These are phyloP conservation scores for Claviceps cyperi DNA, from an alignment of 2,329 filamentous ascomycete genomes.

Conservation along the genomic window DNA sequence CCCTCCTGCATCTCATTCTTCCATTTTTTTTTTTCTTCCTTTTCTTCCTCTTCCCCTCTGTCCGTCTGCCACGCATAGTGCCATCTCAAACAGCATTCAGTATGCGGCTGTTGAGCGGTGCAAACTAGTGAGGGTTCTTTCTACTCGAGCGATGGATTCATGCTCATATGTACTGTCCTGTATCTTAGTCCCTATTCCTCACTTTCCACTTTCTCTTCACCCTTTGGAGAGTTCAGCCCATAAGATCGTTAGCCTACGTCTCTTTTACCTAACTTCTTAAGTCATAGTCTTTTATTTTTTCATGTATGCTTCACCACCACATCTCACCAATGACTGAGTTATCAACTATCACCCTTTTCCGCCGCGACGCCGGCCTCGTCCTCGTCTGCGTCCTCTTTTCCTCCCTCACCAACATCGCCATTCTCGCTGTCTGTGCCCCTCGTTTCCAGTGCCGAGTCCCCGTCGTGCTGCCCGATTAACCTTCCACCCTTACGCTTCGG, in stretches of 20 bases:
- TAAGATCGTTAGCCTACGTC: too few relatives aligned
- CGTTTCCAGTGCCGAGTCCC: constrained; percentile 10
- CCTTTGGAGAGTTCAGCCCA: too few relatives aligned
- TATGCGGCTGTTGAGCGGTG: too few relatives aligned
- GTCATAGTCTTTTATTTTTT: neutral
- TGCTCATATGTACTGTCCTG: too few relatives aligned
- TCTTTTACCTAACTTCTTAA: too few relatives aligned
- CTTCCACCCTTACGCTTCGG: constrained; percentile 78
- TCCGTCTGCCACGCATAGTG: neutral
- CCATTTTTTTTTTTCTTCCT: neutral
- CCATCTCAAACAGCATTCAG: too few relatives aligned
- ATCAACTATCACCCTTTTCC: neutral
- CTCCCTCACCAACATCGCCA: constrained; percentile 11
- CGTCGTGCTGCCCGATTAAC: constrained; percentile 32
- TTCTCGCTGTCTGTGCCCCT: constrained; percentile 15
- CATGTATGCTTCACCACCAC: neutral
- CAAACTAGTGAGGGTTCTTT: too few relatives aligned
- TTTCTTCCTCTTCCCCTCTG: neutral
- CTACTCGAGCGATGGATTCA: too few relatives aligned
- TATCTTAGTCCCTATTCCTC: too few relatives aligned
- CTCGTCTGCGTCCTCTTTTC: constrained; percentile 2
- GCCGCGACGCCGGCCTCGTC: neutral
- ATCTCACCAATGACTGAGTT: neutral
- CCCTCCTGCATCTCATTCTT: neutral
- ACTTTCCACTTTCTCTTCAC: too few relatives aligned